Conservation (phyloP, 108 stramenopile genomes). For the Cyclostephanos tholiformis region DNA sequence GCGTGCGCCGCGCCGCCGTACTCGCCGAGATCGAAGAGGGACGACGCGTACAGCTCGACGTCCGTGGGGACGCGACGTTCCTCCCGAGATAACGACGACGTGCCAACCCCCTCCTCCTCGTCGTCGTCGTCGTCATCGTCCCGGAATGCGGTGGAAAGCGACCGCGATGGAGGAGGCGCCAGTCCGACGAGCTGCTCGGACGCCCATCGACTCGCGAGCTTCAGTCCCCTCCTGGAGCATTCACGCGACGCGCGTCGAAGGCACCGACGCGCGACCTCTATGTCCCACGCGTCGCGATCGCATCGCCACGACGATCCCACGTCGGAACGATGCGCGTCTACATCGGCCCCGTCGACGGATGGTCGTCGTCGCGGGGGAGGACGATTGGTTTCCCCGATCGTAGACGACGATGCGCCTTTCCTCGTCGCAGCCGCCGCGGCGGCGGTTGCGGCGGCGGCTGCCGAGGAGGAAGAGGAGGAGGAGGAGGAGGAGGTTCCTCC, state of each 20-base stretch:
- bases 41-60: conserved; percentile 66
- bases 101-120: neutral
- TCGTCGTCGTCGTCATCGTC: neutral
- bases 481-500: too few species aligned
- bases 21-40: conserved; percentile 77
- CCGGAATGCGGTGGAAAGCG: neutral
- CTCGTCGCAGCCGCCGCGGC: too few species aligned
- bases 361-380: too few species aligned
- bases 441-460: too few species aligned
- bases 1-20: conserved; percentile 74
- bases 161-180: conserved; percentile 8
- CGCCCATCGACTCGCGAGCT: conserved; percentile 81
- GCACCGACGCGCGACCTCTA: conserved; percentile 16
- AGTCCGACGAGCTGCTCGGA: conserved; percentile 78
- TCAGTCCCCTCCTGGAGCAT: conserved; percentile 57
- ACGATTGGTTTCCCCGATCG: too few species aligned
- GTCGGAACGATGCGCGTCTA: too few species aligned
- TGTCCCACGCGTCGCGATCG: neutral
- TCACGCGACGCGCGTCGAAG: conserved; percentile 33
- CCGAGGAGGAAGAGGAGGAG: too few species aligned
- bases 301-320: too few species aligned
- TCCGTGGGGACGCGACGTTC: conserved; percentile 35
- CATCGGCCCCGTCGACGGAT: too few species aligned
- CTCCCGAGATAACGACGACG: neutral
- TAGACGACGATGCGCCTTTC: too few species aligned